Conservation (phyloP, 257 asterid genomes). For the Solanum clarkiae region DNA sequence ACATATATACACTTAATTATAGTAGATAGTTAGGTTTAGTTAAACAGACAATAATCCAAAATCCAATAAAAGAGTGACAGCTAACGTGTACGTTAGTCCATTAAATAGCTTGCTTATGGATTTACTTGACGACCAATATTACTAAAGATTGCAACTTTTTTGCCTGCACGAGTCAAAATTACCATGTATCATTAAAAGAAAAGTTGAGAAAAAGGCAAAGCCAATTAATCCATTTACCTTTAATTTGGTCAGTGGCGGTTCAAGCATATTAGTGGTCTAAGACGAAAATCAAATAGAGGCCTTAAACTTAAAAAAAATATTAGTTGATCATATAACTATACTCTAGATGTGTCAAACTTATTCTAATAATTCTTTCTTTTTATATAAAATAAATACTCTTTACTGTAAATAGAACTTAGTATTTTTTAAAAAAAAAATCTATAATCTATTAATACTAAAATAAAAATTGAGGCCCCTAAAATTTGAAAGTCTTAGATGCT, state of each 20-base stretch:
- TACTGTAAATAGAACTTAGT: too few species aligned
- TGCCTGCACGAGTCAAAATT: not conserved
- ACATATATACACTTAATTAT: not conserved
- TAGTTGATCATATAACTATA: too few species aligned
- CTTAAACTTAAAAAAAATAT: too few species aligned
- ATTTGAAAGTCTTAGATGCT: rapidly evolving
- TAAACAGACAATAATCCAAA: not conserved
- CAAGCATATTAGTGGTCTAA: too few species aligned
- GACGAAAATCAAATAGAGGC: too few species aligned
- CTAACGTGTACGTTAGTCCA: not conserved
- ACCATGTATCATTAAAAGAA: not conserved
- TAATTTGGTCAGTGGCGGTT: not conserved
- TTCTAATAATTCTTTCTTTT: too few species aligned
- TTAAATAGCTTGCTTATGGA: not conserved
- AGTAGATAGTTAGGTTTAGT: not conserved
- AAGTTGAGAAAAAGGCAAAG: not conserved
- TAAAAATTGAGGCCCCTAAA: too few species aligned
- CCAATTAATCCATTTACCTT: not conserved
- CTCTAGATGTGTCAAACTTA: too few species aligned
- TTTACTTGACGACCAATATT: not conserved
- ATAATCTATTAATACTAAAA: too few species aligned
- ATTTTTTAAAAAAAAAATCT: too few species aligned
- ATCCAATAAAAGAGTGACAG: not conserved
- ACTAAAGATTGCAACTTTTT: not conserved
- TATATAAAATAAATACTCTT: too few species aligned